Percentiles rank a stretch among this genome's conserved stretches.
phyloP scores from a whole-genome alignment of 2,329 filamentous ascomycete species.

The Xylariaceae sp. region DNA sequence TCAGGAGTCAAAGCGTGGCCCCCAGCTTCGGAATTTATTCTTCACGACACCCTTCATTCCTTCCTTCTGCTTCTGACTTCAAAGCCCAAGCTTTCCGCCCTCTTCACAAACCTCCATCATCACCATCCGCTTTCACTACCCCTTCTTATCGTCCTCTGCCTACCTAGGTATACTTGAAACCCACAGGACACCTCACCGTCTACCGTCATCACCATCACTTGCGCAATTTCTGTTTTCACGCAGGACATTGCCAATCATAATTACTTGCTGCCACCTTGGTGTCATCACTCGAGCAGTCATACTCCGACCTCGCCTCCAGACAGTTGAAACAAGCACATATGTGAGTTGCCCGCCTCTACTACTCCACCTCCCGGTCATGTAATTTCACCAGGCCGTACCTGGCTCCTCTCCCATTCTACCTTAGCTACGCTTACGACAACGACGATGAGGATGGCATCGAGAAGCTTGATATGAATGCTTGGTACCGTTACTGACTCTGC shows the following conservation, averaged over 20 bases:
- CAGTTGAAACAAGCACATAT: neutral
- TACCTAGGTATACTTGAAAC: neutral
- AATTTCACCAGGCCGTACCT: neutral
- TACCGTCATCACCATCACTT: conserved; percentile 2
- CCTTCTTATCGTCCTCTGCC: neutral
- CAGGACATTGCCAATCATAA: conserved; percentile 3
- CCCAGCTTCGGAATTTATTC: conserved; percentile 17
- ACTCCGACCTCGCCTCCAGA: too few relatives aligned
- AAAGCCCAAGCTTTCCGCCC: neutral
- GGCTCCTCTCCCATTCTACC: too few relatives aligned
- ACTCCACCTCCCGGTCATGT: neutral
- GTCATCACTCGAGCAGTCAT: too few relatives aligned
- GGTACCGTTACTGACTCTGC: conserved; percentile 4
- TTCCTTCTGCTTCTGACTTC: conserved; percentile 3
- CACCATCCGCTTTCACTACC: neutral
- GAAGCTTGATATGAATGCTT: neutral
- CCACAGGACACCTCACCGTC: neutral
- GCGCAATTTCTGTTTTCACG: conserved; percentile 8
- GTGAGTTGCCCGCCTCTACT: neutral
- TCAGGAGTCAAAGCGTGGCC: conserved; percentile 10
- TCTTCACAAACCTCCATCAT: conserved; percentile 2
- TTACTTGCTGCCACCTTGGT: neutral
- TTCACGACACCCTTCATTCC: too few relatives aligned
- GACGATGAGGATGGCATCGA: too few relatives aligned
- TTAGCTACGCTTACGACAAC: too few relatives aligned